phyloP scores from a whole-genome alignment of 495 filamentous ascomycete species.

The Penicillium paradoxum region DNA sequence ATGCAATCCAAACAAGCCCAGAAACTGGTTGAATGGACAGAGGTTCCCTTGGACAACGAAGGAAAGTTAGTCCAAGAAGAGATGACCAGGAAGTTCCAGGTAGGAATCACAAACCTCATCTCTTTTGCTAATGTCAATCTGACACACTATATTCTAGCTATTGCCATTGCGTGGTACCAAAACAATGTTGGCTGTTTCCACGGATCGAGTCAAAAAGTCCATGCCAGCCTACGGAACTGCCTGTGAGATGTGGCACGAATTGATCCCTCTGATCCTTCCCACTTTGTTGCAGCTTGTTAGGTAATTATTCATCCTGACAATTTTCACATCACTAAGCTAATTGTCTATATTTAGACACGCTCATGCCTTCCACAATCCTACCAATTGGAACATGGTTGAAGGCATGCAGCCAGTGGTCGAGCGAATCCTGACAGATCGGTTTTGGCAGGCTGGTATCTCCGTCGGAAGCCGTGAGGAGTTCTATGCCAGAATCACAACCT shows the following conservation, averaged over 20 bases:
- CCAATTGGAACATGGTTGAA: constrained; percentile 76
- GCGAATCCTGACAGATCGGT: constrained; percentile 86
- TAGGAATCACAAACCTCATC: constrained; percentile 23
- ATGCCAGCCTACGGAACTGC: constrained; percentile 64
- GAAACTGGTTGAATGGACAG: constrained; percentile 76
- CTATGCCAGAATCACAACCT: constrained; percentile 82
- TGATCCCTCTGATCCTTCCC: constrained; percentile 77
- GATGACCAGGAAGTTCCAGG: constrained; percentile 62
- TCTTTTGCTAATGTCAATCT: background rate
- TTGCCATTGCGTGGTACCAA: constrained; percentile 84
- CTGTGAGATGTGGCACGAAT: constrained; percentile 74
- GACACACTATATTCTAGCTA: constrained; percentile 36
- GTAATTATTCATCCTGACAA: constrained; percentile 31
- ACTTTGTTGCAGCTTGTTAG: constrained; percentile 80
- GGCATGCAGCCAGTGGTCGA: constrained; percentile 75
- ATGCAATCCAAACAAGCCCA: constrained; percentile 67
- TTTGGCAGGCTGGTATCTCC: constrained; percentile 98
- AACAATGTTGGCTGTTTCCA: constrained; percentile 80
- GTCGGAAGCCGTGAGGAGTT: constrained; percentile 93
- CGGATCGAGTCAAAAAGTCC: constrained; percentile 74
- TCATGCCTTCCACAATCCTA: constrained; percentile 87
- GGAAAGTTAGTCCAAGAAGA: constrained; percentile 72
- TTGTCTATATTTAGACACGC: constrained; percentile 55
- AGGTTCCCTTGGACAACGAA: constrained; percentile 67
- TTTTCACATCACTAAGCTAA: constrained; percentile 1